Evolutionary conservation across 139 green algal species (phyloP).

Genomic region (Chlorella sp.): DNA sequence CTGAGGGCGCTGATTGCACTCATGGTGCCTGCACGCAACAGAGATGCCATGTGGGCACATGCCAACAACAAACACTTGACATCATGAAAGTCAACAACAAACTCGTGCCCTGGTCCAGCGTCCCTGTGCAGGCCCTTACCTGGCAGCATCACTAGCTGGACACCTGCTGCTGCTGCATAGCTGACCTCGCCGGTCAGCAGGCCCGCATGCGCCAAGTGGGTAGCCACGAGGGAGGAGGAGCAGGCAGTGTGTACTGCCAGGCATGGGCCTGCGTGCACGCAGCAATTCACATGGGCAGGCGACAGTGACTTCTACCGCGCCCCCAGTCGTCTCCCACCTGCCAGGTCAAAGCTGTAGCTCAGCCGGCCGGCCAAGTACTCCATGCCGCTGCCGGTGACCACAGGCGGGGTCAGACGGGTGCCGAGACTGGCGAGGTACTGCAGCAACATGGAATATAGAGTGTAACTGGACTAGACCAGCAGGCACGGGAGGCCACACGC

Average conservation of each 20-base stretch:
- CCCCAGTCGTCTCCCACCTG: neutral
- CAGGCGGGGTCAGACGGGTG: constrained; percentile 7
- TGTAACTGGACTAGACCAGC: too few species aligned
- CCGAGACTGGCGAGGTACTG: constrained; percentile 25
- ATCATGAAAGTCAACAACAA: too few species aligned
- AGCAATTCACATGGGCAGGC: neutral
- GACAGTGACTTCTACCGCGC: neutral
- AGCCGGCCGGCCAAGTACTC: constrained; percentile 52
- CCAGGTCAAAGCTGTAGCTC: constrained; percentile 56
- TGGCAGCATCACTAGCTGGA: constrained; percentile 34
- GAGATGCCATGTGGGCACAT: too few species aligned
- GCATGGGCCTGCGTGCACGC: neutral
- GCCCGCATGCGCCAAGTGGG: constrained; percentile 53
- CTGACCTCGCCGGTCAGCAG: constrained; percentile 22
- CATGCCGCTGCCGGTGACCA: constrained; percentile 52
- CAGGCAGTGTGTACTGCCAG: constrained; percentile 73
- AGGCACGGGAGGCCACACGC: too few species aligned
- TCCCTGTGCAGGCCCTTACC: too few species aligned
- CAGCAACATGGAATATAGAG: too few species aligned
- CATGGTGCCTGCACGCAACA: too few species aligned
- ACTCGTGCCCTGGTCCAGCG: too few species aligned
- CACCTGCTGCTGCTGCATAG: constrained; percentile 34
- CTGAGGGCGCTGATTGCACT: constrained; percentile 35
- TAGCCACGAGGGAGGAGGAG: constrained; percentile 84
- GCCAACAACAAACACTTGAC: too few species aligned